Conservation (phyloP, 176 grass and related monocot species). For the Triticum timopheevii region DNA sequence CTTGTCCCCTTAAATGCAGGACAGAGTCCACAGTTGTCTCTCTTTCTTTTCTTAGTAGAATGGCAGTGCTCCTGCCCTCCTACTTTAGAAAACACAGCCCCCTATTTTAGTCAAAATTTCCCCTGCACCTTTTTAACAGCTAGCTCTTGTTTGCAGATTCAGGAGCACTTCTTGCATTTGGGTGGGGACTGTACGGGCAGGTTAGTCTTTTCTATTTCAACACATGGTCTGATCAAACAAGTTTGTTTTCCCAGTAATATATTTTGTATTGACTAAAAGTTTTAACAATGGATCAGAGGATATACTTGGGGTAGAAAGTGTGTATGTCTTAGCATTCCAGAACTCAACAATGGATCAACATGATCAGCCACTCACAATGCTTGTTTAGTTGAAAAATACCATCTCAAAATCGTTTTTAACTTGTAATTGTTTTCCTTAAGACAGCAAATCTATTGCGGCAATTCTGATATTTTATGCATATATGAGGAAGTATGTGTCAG, state of each 20-base stretch:
- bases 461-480: background rate
- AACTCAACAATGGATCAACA: slow-evolving; percentile 8
- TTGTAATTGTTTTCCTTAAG: background rate
- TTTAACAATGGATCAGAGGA: background rate
- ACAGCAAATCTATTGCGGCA: background rate
- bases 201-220: slow-evolving; percentile 39
- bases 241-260: background rate
- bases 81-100: background rate
- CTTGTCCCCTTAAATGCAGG: background rate
- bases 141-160: slow-evolving; percentile 57
- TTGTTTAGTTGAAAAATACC: background rate
- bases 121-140: slow-evolving; percentile 1
- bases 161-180: slow-evolving; percentile 88
- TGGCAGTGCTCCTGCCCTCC: background rate
- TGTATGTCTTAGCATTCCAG: background rate
- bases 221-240: slow-evolving; percentile 1
- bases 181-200: slow-evolving; percentile 97
- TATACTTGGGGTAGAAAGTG: background rate
- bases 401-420: background rate
- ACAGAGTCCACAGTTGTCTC: background rate
- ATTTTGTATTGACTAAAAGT: background rate
- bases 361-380: background rate
- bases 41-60: background rate
- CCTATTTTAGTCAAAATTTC: background rate
- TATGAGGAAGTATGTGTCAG: background rate